Conservation (phyloP, 768 basidiomycete species). For the Russula compacta region DNA sequence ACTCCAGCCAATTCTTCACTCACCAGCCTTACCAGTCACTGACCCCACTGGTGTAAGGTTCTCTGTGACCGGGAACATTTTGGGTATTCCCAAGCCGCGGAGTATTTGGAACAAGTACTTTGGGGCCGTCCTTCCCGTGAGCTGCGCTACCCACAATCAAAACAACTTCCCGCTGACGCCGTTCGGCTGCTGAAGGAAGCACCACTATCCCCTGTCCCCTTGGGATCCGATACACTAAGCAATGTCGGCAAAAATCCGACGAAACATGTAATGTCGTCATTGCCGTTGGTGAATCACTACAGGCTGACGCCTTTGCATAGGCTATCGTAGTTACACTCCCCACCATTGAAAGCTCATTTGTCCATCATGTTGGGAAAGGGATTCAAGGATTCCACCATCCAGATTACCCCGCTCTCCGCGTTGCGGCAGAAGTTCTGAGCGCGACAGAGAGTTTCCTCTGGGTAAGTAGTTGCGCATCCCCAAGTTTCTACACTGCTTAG, state of each 20-base stretch:
- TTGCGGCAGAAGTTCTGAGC: conserved; percentile 83
- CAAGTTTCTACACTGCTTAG: neutral
- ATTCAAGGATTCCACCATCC: conserved; percentile 74
- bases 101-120: conserved; percentile 72
- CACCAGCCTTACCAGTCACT: conserved; percentile 45
- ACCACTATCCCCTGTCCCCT: conserved; percentile 55
- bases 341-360: conserved; percentile 91
- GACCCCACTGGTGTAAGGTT: conserved; percentile 79
- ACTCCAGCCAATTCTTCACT: neutral
- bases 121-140: conserved; percentile 45
- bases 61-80: conserved; percentile 82
- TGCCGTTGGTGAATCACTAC: neutral
- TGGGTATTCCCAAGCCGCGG: conserved; percentile 59
- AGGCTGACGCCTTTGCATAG: conserved; percentile 30
- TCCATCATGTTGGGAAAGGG: conserved; percentile 65
- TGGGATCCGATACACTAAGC: conserved; percentile 61
- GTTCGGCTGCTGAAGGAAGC: conserved; percentile 32
- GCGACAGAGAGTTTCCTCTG: conserved; percentile 93
- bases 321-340: conserved; percentile 82
- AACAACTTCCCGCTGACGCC: neutral
- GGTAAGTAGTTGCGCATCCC: conserved; percentile 36
- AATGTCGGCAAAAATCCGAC: conserved; percentile 63
- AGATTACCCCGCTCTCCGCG: conserved; percentile 74
- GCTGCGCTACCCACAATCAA: conserved; percentile 15
- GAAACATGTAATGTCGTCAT: conserved; percentile 46